phyloP scores from a whole-genome alignment of 164 flowering plant species.

The Liriodendron chinense region DNA sequence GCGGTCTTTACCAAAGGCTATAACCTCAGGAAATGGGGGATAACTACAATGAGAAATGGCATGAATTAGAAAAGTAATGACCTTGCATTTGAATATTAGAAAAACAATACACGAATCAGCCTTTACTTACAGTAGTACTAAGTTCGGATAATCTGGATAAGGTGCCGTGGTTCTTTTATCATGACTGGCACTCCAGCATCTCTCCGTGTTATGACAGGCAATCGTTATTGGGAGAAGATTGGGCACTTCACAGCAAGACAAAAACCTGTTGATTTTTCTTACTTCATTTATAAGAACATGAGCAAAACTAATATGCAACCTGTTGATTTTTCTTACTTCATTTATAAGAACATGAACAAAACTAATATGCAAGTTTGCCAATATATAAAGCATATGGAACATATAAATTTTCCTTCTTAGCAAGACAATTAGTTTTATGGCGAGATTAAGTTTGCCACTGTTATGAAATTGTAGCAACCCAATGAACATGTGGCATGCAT shows the following conservation, averaged over 20 bases:
- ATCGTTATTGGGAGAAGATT: conserved; percentile 68
- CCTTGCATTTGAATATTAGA: neutral
- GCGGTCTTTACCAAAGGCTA: conserved; percentile 75
- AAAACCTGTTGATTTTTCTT: conserved; percentile 48
- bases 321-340: conserved; percentile 16
- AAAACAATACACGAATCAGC: neutral
- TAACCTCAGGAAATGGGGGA: conserved; percentile 83
- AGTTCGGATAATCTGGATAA: conserved; percentile 61
- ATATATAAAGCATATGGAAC: too few relatives aligned
- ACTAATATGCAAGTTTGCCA: neutral
- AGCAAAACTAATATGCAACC: conserved; percentile 24
- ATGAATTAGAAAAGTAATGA: neutral
- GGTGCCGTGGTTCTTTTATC: conserved; percentile 59
- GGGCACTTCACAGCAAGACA: conserved; percentile 70
- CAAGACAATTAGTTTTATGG: too few relatives aligned
- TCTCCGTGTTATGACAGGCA: conserved; percentile 75
- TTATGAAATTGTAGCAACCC: too few relatives aligned
- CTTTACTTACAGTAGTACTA: conserved; percentile 67
- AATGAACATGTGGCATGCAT: too few relatives aligned
- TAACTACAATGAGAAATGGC: conserved; percentile 35
- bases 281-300: neutral
- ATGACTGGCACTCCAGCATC: conserved; percentile 75
- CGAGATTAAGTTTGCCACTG: too few relatives aligned
- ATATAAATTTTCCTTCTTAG: neutral
- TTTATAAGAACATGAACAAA: neutral